Evolutionary conservation across 1,139 yeast genomes (phyloP).

Genomic region (Saccharomyces hybrid): DNA sequence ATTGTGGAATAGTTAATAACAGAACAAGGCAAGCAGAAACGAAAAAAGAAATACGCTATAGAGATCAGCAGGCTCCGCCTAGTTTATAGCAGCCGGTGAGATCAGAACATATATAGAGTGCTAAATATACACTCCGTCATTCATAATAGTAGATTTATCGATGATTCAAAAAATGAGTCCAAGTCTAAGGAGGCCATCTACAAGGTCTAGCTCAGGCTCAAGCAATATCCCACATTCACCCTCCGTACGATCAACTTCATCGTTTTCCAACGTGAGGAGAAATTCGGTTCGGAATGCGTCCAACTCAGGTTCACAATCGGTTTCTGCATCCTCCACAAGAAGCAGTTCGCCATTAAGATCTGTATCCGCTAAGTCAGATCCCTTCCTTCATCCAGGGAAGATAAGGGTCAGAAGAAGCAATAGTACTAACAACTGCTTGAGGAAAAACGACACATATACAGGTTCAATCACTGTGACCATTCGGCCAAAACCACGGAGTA

Average conservation of each 20-base stretch:
- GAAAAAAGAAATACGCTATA: constrained; percentile 2
- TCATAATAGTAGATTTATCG: background rate
- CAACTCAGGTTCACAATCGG: constrained; percentile 13
- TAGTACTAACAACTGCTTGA: background rate
- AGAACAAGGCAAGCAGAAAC: background rate
- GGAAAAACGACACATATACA: constrained; percentile 23
- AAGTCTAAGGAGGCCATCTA: constrained; percentile 8
- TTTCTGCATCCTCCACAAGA: constrained; percentile 13
- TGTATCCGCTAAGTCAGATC: constrained; percentile 10
- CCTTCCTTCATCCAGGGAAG: constrained; percentile 10
- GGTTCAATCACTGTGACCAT: constrained; percentile 35
- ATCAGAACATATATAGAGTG: background rate
- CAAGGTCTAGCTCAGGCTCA: constrained; percentile 5
- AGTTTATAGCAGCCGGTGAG: background rate
- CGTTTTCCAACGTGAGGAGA: constrained; percentile 13
- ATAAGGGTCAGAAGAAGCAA: constrained; percentile 6
- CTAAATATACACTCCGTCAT: background rate
- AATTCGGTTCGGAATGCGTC: constrained; percentile 8
- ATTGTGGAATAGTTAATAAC: background rate
- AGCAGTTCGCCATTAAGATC: constrained; percentile 17
- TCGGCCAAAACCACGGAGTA: constrained; percentile 31
- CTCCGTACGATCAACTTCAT: constrained; percentile 13
- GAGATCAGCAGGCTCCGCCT: background rate
- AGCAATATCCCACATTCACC: constrained; percentile 14
- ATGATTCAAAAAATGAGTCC: constrained; percentile 12